A percentile compares a stretch with the other conserved stretches of the same genome.
These are phyloP conservation scores for Phialophora macrospora DNA, from an alignment of 2,329 filamentous ascomycete species.

Conservation along the genomic window DNA sequence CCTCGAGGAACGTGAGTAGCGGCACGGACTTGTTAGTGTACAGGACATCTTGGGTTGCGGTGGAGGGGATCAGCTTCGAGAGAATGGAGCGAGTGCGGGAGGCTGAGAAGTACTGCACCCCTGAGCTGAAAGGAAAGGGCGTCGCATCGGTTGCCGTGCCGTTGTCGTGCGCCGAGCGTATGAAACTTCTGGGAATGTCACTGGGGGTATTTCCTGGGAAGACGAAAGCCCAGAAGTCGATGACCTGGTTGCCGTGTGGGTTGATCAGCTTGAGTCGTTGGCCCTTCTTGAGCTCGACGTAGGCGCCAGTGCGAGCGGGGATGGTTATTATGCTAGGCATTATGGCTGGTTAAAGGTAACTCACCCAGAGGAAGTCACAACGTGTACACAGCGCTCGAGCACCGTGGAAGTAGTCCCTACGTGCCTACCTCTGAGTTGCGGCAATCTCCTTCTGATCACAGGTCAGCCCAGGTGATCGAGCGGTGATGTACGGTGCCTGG, in stretches of 20 bases:
- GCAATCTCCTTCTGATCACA: neutral
- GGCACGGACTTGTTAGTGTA: slow-evolving; percentile 48
- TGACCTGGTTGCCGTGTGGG: slow-evolving; percentile 55
- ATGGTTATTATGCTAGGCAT: slow-evolving; percentile 42
- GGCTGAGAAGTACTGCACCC: slow-evolving; percentile 44
- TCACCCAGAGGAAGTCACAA: neutral
- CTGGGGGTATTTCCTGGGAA: slow-evolving; percentile 31
- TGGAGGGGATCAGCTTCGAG: slow-evolving; percentile 40
- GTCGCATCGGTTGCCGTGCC: slow-evolving; percentile 50
- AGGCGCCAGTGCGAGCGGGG: slow-evolving; percentile 52
- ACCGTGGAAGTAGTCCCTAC: neutral
- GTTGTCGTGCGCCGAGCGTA: slow-evolving; percentile 43
- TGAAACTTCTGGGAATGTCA: slow-evolving; percentile 8
- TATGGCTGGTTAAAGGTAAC: neutral
- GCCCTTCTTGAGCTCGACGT: slow-evolving; percentile 45
- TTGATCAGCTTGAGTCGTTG: slow-evolving; percentile 55
- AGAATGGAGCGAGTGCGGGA: slow-evolving; percentile 47
- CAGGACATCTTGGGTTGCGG: slow-evolving; percentile 42
- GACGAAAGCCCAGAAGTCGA: slow-evolving; percentile 57
- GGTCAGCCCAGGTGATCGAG: neutral
- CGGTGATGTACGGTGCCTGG: neutral
- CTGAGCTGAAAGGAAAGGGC: slow-evolving; percentile 41
- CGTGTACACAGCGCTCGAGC: neutral
- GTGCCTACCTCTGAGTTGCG: neutral
- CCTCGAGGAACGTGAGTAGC: slow-evolving; percentile 46